These are phyloP conservation scores for Aspergillus clavatus DNA, from an alignment of 2,329 filamentous ascomycete species.

Conservation along the genomic window DNA sequence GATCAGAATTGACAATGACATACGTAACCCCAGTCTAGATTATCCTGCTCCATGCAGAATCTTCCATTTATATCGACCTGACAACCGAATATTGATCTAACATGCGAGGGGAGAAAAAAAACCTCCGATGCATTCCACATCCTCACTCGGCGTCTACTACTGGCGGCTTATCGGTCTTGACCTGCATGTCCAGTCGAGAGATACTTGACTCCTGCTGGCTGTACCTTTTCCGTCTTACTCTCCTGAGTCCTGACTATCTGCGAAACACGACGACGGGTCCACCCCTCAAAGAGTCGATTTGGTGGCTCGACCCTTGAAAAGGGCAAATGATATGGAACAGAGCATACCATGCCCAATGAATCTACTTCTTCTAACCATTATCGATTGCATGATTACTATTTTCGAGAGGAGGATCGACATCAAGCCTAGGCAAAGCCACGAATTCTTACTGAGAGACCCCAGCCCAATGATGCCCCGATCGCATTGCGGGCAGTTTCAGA, in stretches of 20 bases:
- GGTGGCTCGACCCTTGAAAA: neutral
- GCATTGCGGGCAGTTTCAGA: neutral
- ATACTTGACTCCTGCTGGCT: neutral
- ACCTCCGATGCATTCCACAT: neutral
- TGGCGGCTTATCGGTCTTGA: neutral
- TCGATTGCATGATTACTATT: too few species aligned
- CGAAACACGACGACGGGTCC: too few species aligned
- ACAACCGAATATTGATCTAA: neutral
- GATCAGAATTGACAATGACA: too few species aligned
- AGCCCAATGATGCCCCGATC: neutral
- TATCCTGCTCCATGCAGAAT: neutral
- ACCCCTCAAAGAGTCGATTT: too few species aligned
- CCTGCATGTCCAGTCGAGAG: neutral
- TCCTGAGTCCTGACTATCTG: neutral
- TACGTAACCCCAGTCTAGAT: too few species aligned
- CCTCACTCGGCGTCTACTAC: neutral
- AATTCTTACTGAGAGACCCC: neutral
- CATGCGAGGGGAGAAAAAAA: neutral
- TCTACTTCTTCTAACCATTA: slow-evolving; percentile 7
- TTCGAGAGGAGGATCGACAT: too few species aligned
- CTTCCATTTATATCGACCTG: neutral
- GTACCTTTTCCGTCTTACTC: neutral
- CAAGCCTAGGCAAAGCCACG: too few species aligned
- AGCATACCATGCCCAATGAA: neutral
- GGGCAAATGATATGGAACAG: neutral